phyloP scores from a whole-genome alignment of 805 yeast species.

The Pichia manshurica region DNA sequence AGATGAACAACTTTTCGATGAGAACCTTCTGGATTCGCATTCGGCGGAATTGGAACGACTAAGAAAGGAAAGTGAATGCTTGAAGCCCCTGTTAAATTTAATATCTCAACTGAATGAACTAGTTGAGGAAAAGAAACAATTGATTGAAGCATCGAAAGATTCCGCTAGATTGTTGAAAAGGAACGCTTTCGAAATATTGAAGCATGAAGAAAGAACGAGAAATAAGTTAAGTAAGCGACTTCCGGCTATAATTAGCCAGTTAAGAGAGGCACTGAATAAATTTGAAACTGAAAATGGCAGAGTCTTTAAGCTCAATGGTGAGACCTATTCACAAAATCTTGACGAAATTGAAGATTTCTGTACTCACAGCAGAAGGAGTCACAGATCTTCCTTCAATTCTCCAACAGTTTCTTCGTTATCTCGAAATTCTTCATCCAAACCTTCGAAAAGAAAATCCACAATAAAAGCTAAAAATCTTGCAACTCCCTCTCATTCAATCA shows the following conservation, averaged over 20 bases:
- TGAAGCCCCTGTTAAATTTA: slow-evolving; percentile 51
- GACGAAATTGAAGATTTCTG: slow-evolving; percentile 20
- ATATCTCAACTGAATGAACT: slow-evolving; percentile 52
- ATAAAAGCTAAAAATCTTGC: not conserved
- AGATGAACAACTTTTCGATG: slow-evolving; percentile 43
- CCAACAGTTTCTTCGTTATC: slow-evolving; percentile 5
- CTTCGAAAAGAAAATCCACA: not conserved
- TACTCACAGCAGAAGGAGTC: slow-evolving; percentile 11
- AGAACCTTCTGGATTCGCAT: slow-evolving; percentile 54
- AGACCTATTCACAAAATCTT: slow-evolving; percentile 35
- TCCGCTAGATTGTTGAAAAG: slow-evolving; percentile 72
- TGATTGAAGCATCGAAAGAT: slow-evolving; percentile 69
- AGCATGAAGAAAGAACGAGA: slow-evolving; percentile 74
- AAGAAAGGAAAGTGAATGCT: slow-evolving; percentile 41
- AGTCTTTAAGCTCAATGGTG: slow-evolving; percentile 42
- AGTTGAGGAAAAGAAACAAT: slow-evolving; percentile 51
- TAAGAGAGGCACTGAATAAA: slow-evolving; percentile 41
- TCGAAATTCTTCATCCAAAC: not conserved
- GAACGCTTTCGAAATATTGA: slow-evolving; percentile 70
- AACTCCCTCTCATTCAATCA: slow-evolving; percentile 19
- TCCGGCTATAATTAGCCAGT: slow-evolving; percentile 54
- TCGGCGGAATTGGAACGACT: slow-evolving; percentile 55
- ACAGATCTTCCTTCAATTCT: slow-evolving; percentile 11
- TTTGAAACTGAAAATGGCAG: slow-evolving; percentile 41
- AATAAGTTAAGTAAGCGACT: slow-evolving; percentile 59